These are phyloP conservation scores for Bonia amplexicaulis DNA, from an alignment of 176 grass and related monocot species.

Conservation along the genomic window DNA sequence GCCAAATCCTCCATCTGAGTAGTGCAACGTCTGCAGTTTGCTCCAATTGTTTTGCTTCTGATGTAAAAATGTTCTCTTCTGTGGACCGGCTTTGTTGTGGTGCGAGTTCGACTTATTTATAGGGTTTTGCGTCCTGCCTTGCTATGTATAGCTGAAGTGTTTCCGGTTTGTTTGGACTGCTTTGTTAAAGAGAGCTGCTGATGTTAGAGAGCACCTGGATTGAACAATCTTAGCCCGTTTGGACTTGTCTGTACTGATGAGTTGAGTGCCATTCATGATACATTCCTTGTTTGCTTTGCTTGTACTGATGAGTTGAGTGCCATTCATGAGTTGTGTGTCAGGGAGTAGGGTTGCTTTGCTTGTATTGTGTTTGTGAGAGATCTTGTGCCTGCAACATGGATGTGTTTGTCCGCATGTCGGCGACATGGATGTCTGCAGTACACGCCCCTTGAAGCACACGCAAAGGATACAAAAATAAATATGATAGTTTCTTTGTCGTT, in stretches of 20 bases:
- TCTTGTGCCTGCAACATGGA: neutral
- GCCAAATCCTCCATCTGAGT: neutral
- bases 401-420: neutral
- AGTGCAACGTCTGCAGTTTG: constrained; percentile 24
- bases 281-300: neutral
- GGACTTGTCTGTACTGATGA: neutral
- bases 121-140: constrained; percentile 49
- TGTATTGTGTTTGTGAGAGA: neutral
- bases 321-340: neutral
- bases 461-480: neutral
- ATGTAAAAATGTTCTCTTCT: constrained; percentile 48
- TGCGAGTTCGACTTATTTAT: constrained; percentile 45
- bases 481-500: too few species aligned
- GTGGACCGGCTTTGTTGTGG: constrained; percentile 22
- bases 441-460: neutral
- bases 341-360: neutral
- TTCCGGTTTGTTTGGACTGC: constrained; percentile 28
- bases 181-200: constrained; percentile 38
- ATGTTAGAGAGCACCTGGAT: constrained; percentile 32
- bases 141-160: constrained; percentile 68
- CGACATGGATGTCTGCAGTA: neutral
- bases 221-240: constrained; percentile 29
- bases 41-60: constrained; percentile 55
- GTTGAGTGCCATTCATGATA: neutral
- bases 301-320: neutral